Percentiles rank a stretch among this genome's conserved stretches.
phyloP scores from a whole-genome alignment of 2,329 filamentous ascomycete genomes.

The Fusarium sterilihyphosum region DNA sequence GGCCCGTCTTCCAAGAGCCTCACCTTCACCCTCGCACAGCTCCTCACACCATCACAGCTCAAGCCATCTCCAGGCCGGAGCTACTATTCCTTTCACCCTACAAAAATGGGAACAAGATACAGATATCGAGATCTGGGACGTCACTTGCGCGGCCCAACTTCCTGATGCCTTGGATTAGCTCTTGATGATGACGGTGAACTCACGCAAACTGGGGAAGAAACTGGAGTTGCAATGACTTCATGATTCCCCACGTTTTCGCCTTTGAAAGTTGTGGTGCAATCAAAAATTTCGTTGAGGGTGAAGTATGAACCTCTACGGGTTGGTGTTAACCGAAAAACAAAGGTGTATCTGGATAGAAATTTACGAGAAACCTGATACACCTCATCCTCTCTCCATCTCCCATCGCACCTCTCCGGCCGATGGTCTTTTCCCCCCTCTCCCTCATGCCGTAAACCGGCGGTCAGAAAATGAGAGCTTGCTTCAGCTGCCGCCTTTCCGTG shows the following conservation, averaged over 20 bases:
- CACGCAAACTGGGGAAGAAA: slow-evolving; percentile 30
- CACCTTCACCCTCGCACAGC: slow-evolving; percentile 11
- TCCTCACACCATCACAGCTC: slow-evolving; percentile 25
- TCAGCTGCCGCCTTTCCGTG: slow-evolving; percentile 14
- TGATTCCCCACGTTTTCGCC: slow-evolving; percentile 36
- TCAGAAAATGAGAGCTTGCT: slow-evolving; percentile 20
- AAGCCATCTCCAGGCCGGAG: slow-evolving; percentile 16
- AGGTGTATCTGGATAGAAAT: slow-evolving; percentile 2
- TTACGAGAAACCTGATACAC: slow-evolving; percentile 15
- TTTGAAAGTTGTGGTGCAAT: neutral
- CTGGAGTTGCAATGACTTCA: slow-evolving; percentile 39
- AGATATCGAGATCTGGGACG: slow-evolving; percentile 38
- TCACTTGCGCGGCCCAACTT: slow-evolving; percentile 13
- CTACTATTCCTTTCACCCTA: slow-evolving; percentile 24
- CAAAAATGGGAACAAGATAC: slow-evolving; percentile 17
- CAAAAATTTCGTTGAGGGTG: neutral
- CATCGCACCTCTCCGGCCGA: neutral
- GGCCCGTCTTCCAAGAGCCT: slow-evolving; percentile 37
- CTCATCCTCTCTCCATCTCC: neutral
- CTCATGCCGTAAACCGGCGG: slow-evolving; percentile 20
- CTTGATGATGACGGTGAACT: slow-evolving; percentile 11
- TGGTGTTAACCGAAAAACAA: slow-evolving; percentile 17
- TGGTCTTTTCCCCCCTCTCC: neutral
- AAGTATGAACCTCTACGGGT: neutral
- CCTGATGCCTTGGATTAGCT: slow-evolving; percentile 17